A percentile compares a stretch with the other conserved stretches of the same genome.
phyloP scores from a whole-genome alignment of 306 rosid genomes.

The Cucurbita ficifolia region DNA sequence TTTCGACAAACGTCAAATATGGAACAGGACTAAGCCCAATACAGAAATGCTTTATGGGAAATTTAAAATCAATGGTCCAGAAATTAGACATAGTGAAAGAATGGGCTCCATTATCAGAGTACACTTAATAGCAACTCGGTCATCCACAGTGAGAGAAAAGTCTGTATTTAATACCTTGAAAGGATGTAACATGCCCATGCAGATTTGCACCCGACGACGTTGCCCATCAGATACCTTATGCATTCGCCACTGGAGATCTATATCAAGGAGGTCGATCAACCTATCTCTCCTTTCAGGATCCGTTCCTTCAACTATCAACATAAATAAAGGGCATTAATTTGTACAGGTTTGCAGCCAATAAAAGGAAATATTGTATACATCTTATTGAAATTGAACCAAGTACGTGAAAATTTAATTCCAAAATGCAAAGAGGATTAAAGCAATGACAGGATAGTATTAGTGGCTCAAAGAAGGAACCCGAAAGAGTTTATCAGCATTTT shows the following conservation, averaged over 20 bases:
- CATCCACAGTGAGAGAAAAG: not conserved
- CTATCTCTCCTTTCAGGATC: slow-evolving; percentile 73
- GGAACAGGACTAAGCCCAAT: not conserved
- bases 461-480: not conserved
- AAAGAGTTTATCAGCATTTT: not conserved
- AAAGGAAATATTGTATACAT: not conserved
- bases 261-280: slow-evolving; percentile 84
- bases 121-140: not conserved
- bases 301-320: slow-evolving; percentile 69
- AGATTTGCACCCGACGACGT: slow-evolving; percentile 90
- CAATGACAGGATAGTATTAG: not conserved
- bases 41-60: not conserved
- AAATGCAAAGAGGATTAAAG: not conserved
- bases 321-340: not conserved
- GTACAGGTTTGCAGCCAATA: not conserved
- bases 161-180: slow-evolving; percentile 37
- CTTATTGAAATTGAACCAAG: not conserved
- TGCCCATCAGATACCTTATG: slow-evolving; percentile 98
- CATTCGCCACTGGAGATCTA: slow-evolving; percentile 87
- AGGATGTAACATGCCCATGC: slow-evolving; percentile 94
- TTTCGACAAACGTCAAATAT: not conserved
- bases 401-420: not conserved
- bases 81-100: not conserved
- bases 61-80: not conserved
- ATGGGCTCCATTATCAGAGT: not conserved